Base-by-base conservation (phyloP, 345 rosid species). In the Brassica nigra region DNA sequence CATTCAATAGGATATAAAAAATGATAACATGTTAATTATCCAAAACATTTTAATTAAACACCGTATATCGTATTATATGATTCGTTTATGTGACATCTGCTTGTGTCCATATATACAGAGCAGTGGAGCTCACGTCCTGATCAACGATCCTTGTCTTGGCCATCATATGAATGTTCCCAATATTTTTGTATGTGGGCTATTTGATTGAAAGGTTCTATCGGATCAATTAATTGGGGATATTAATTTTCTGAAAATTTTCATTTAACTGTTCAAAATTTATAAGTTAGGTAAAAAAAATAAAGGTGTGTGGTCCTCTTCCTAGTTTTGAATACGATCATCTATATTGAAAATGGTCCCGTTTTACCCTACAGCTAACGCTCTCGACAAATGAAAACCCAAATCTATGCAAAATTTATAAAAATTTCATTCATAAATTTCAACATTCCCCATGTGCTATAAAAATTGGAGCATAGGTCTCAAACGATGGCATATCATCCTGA, bases 281-380 rank as follows among this genome's bases (percentile, higher is more conserved):
- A 57, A 5, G 72, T 78, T 78, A 29, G 76, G 81, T 78, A 64
- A 54, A 33, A 52, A 0, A 58, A 44, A 29, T 55, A 72, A 59
- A 59, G 78, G 57, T 59, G 23, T 11, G 70, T 73, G 82, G 82
- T 79, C 82, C 57, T 52, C 20, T 8, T 52, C 57, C 69, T 44
- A 31, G 75, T 66, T 73, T 67, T 79, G 82, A 79, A 59, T 58
- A 73, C 78, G 78, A 59, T 73, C 78, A 66, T 73, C 78, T 47
- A 73, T 31, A 23, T 23, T 23, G 28, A 58, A 57, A 59, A 73
- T 66, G 82, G 82, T 73, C 82, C 82, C 73, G 54, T 66, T 79
- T 44, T 20, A 73, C 78, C 69, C 49, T 73, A 79, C 74, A 67
- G n/a, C 82, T 74, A 73, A 67, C 78, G 52, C 82, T 73, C 57